Base-by-base conservation (phyloP, 2,329 filamentous ascomycete genomes). In the Pestalotiopsis sp. region DNA sequence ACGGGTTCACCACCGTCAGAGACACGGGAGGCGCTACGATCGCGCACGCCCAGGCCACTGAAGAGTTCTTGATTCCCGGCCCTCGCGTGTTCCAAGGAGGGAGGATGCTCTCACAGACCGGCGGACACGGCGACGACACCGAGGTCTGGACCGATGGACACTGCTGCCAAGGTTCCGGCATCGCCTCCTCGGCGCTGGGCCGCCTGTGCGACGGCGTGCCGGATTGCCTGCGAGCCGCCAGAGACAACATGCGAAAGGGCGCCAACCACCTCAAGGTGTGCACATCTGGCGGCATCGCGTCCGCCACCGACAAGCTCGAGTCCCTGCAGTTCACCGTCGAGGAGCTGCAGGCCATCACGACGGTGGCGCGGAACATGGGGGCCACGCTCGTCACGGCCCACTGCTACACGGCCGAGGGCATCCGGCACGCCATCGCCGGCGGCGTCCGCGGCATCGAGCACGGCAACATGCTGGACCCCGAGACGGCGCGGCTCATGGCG, bases 241-340 rank as follows among this genome's bases (percentile, higher is more conserved):
- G 85, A 3, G 84, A 86, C 67, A 82, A 86, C 70, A 72, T 87
- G 1, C 76, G 85, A 2, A 77, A 77, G 17, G 85, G 85, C 3
- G 81, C 83, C 0, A 83, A 87, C 70, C 86, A 87, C 71, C 81
- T 87, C 72, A 87, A 87, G 72, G 85, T 87, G 67, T 86, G 86
- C 84, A 77, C 79, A 1, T 80, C 80, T 2, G 85, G 86, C 1
- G 85, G 85, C 5, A 84, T 87, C 2, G 79, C 82, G 0, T 83
- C 79, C 45, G 83, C 83, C 0, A 85, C 83, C 0, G 85, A 87
- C 69, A 78, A 78, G 38, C 76, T 87, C 27, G 80, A 82, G 5
- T 80, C 82, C 70, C 72, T 84, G 13, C 85, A 88, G 72, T 87
- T 86, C 74, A 83, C 84, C 1, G 75, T 80, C 0, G 82, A 82